Conservation (phyloP, 2,329 filamentous ascomycete genomes). For the Apiospora malaysiana region DNA sequence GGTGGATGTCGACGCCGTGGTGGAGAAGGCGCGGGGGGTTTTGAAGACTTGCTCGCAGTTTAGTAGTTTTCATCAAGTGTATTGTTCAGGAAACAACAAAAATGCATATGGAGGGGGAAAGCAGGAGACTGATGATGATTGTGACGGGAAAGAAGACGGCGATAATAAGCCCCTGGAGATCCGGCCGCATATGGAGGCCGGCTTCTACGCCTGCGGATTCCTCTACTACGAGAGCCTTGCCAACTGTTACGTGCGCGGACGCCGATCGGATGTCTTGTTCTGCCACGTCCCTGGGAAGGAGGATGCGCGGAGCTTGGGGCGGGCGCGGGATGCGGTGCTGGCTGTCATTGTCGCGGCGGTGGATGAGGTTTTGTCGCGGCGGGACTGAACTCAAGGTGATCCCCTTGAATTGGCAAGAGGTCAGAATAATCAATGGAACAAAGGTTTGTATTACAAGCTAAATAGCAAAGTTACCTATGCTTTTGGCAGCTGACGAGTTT, state of each 20-base stretch:
- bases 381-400: background rate
- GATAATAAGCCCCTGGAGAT: slow-evolving; percentile 11
- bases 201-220: slow-evolving; percentile 21
- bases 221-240: slow-evolving; percentile 24
- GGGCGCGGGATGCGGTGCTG: slow-evolving; percentile 4
- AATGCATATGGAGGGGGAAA: no score
- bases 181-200: slow-evolving; percentile 20
- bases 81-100: no score
- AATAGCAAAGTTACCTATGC: no score
- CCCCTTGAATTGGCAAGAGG: no score
- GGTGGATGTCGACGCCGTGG: slow-evolving; percentile 17
- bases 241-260: slow-evolving; percentile 19
- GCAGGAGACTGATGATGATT: no score
- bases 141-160: background rate
- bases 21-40: slow-evolving; percentile 9
- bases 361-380: background rate
- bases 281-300: slow-evolving; percentile 23
- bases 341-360: slow-evolving; percentile 21
- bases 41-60: slow-evolving; percentile 11
- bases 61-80: background rate
- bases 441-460: no score
- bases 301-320: slow-evolving; percentile 7
- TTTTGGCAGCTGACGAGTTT: background rate
- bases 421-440: no score
- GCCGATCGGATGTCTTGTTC: slow-evolving; percentile 21